These are phyloP conservation scores for Didymella keratinophila DNA, from an alignment of 2,329 filamentous ascomycete genomes.

Conservation along the genomic window DNA sequence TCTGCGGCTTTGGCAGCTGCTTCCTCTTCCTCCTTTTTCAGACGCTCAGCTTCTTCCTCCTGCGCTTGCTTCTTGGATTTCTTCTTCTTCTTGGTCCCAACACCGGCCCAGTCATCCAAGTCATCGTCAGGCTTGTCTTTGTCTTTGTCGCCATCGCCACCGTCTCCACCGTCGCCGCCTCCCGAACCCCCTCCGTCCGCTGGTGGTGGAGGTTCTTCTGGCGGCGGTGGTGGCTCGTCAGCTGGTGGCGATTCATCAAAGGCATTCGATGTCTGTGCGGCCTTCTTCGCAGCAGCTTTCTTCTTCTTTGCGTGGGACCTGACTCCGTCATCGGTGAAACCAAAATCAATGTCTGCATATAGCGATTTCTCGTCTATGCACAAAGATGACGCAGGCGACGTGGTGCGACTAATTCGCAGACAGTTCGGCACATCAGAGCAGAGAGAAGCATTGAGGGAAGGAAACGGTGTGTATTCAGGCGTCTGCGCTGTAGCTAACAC, in stretches of 20 bases:
- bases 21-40: constrained; percentile 50
- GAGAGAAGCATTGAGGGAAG: constrained; percentile 43
- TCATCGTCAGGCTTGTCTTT: constrained; percentile 46
- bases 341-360: constrained; percentile 64
- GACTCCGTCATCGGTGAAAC: constrained; percentile 60
- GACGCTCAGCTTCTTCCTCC: constrained; percentile 47
- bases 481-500: constrained; percentile 50
- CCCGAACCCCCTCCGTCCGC: constrained; percentile 46
- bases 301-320: constrained; percentile 67
- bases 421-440: constrained; percentile 42
- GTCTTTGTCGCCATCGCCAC: constrained; percentile 45
- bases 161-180: constrained; percentile 46
- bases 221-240: constrained; percentile 35
- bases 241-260: constrained; percentile 52
- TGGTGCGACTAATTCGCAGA: constrained; percentile 40
- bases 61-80: constrained; percentile 49
- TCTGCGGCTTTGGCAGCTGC: constrained; percentile 33
- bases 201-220: constrained; percentile 45
- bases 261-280: constrained; percentile 19
- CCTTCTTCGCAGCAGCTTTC: constrained; percentile 47
- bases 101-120: constrained; percentile 35
- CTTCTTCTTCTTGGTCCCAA: constrained; percentile 53
- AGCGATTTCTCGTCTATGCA: constrained; percentile 44
- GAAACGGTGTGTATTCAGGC: constrained; percentile 42
- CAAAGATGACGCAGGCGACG: constrained; percentile 39